These are phyloP conservation scores for Agapanthus africanus DNA, from an alignment of 106 monocot species.

Conservation along the genomic window DNA sequence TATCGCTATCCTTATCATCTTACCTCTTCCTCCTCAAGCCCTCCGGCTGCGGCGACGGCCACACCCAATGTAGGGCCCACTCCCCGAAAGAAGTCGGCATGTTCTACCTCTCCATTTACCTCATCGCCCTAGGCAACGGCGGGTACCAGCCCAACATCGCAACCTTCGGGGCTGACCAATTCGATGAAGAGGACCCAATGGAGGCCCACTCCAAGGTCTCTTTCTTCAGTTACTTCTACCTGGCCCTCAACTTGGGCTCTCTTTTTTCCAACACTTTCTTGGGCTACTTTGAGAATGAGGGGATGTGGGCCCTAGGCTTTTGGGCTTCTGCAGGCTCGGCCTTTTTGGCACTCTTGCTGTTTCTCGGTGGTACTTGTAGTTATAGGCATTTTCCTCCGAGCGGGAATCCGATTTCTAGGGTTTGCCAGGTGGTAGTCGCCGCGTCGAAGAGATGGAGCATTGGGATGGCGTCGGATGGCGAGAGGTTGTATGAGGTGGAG, in stretches of 20 bases:
- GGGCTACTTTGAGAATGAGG: slow-evolving; percentile 36
- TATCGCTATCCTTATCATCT: slow-evolving; percentile 28
- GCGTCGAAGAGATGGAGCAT: slow-evolving; percentile 28
- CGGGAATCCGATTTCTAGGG: slow-evolving; percentile 39
- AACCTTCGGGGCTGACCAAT: slow-evolving; percentile 52
- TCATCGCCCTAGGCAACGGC: slow-evolving; percentile 42
- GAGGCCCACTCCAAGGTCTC: slow-evolving; percentile 40
- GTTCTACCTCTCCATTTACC: slow-evolving; percentile 40
- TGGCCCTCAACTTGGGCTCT: slow-evolving; percentile 51
- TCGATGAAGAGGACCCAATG: slow-evolving; percentile 28
- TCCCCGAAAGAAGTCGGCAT: background rate
- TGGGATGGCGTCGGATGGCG: background rate
- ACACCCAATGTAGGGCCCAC: slow-evolving; percentile 16
- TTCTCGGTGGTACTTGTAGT: slow-evolving; percentile 22
- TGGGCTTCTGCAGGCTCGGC: slow-evolving; percentile 42
- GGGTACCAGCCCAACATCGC: slow-evolving; percentile 58
- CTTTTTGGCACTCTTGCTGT: slow-evolving; percentile 23
- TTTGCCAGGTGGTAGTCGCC: slow-evolving; percentile 32
- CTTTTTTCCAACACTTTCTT: slow-evolving; percentile 57
- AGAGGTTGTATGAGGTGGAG: slow-evolving; percentile 26
- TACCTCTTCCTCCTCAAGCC: slow-evolving; percentile 29
- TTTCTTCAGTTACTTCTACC: slow-evolving; percentile 64
- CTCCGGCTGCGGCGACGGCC: slow-evolving; percentile 24
- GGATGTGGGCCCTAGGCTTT: slow-evolving; percentile 40
- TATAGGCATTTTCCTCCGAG: slow-evolving; percentile 36